Evolutionary conservation across 2,329 filamentous ascomycete species (phyloP), one percentile per base, ranked within the genome.

Genomic region (Gliomastix tumulicola): DNA sequence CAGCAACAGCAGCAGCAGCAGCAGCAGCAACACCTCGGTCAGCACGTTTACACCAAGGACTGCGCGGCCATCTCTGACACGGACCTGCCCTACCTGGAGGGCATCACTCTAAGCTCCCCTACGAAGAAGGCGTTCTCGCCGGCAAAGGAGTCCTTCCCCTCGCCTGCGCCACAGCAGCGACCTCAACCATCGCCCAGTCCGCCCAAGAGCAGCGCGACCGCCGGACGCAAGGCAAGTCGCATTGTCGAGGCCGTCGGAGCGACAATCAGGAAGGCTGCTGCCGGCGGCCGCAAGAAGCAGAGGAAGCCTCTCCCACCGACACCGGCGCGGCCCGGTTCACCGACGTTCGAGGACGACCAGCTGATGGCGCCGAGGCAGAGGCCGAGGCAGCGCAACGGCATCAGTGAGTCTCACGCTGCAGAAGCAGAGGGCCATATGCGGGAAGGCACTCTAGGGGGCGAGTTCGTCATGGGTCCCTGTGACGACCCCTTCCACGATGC

Each of bases 31-130:
- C 12, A 32, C 32, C 32, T 12, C 32, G 17, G 20, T 8, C 16
- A 21, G 15, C 19, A 21, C 5, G 25, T 19, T 25, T 19, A 35
- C 25, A 8, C 16, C 17, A 16, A 18, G 13, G 15, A 28, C 35
- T 7, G 46, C 49, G 15, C 51, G 18, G 66, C 63, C 39, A 64
- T 70, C 51, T 69, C 66, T 4, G 66, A 71, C 42, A 63, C 64
- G 25, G 66, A 69, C 44, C 54, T 71, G n/a, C 56, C 66, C 8
- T 55, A 59, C 21, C 55, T 71, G 4, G 65, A 69, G 44, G 62
- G 62, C n/a, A 69, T 71, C 43, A 65, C 64, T n/a, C 45, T 69
- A 19, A 59, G 60, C 39, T 62, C 59, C 8, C 57, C 60, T 17
- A 49, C 40, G 11, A 54, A 56, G 38, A 50, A 50, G 32, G 44